Evolutionary conservation across 768 basidiomycete species (phyloP).

Genomic region (Clitopilus hobsonii): DNA sequence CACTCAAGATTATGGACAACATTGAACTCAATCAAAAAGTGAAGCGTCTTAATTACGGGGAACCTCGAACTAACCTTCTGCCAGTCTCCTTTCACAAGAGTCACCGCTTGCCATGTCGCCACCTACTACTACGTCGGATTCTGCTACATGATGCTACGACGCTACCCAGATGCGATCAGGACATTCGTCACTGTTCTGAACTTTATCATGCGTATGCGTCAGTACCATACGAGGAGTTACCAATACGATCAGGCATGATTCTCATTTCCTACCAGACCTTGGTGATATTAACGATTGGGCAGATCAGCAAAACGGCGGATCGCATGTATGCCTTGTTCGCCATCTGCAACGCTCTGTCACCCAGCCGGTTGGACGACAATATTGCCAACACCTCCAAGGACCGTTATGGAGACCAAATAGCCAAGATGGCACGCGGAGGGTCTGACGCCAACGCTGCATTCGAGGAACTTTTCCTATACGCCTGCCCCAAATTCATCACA

Average conservation of each 20-base stretch:
- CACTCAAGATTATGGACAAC: slow-evolving; percentile 90
- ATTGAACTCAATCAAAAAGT: slow-evolving; percentile 91
- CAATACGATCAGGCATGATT: slow-evolving; percentile 85
- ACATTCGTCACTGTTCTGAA: slow-evolving; percentile 90
- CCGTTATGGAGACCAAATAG: slow-evolving; percentile 86
- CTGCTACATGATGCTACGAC: slow-evolving; percentile 92
- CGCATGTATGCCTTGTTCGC: slow-evolving; percentile 97
- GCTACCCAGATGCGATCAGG: slow-evolving; percentile 94
- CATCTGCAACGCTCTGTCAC: slow-evolving; percentile 89
- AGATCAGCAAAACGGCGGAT: slow-evolving; percentile 98
- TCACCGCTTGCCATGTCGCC: slow-evolving; percentile 95
- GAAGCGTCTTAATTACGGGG: neutral
- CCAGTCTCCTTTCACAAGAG: slow-evolving; percentile 85
- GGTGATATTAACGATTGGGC: neutral
- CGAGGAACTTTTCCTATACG: slow-evolving; percentile 90
- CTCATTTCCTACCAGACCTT: neutral
- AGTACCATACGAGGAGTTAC: slow-evolving; percentile 94
- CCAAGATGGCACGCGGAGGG: slow-evolving; percentile 82
- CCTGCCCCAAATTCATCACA: slow-evolving; percentile 95
- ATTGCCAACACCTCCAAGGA: slow-evolving; percentile 92
- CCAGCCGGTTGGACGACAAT: slow-evolving; percentile 90
- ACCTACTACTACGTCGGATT: slow-evolving; percentile 96
- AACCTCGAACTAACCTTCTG: slow-evolving; percentile 9
- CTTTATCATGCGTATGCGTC: slow-evolving; percentile 94
- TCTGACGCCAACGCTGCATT: slow-evolving; percentile 47